Evolutionary conservation across 176 grass and related monocot genomes (phyloP), one percentile per base, ranked within the genome.

Genomic region (Lolium rigidum): DNA sequence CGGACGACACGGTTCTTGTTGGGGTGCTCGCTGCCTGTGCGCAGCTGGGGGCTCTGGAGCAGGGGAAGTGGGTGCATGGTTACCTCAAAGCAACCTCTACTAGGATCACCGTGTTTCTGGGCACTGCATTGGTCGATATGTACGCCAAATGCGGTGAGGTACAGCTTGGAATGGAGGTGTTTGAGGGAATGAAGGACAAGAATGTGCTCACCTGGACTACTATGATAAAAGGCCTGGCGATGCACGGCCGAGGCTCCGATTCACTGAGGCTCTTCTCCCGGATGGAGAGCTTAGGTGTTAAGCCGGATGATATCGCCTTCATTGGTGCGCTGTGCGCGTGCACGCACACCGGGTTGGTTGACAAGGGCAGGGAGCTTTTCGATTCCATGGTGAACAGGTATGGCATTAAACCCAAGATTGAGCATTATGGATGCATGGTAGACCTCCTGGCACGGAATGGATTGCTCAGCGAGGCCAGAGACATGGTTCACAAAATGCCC

Each of bases 191-290:
- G 90, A 74, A 85, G 79, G 73, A 88, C 18, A 92, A 79, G 65
- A 88, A 92, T 54, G 78, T 88, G 56, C 82, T 92, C 56, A 83
- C 86, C 59, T 92, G 90, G 90, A 92, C 90, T 56, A 88, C 90
- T 37, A 92, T 88, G 86, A 88, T 92, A 73, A 92, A 92, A 66
- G 83, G 90, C 21, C 65, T 88, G 17, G 86, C 86, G 7, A 88
- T 92, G 79, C 83, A 92, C 73, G 90, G 86, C 13, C 78, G 79
- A 65, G 90, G 86, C 44, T 88, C 83, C 7, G 86, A 92, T 83
- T 79, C 90, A 66, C 41, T 92, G 44, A 20, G 4, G 72, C 73
- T 88, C 65, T 88, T 92, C 83, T 60, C 73, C 20, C 81, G 58
- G 73, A 92, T 92, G 83, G 86, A 88, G 65, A 82, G 56, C 3